Conservation (phyloP, 768 basidiomycete genomes). For the Psilocybe cubensis region DNA sequence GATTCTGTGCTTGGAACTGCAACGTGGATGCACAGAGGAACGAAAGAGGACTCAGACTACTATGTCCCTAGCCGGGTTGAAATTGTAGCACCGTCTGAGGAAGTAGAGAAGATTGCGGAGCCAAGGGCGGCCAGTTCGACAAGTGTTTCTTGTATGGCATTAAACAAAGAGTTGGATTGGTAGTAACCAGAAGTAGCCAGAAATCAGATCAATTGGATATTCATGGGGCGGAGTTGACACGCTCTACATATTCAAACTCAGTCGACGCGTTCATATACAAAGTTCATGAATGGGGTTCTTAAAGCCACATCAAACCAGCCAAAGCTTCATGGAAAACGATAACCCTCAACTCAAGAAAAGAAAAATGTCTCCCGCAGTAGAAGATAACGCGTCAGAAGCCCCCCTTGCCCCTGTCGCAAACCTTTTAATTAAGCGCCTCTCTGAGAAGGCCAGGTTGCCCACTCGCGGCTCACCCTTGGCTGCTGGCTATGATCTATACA, state of each 20-base stretch:
- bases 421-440: constrained; percentile 85
- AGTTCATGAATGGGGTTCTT: constrained; percentile 1
- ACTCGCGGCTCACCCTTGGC: constrained; percentile 85
- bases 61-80: constrained; percentile 34
- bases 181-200: not conserved
- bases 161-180: constrained; percentile 10
- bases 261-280: constrained; percentile 34
- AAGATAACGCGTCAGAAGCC: constrained; percentile 30
- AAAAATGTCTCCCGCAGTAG: constrained; percentile 51
- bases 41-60: constrained; percentile 41
- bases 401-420: constrained; percentile 44
- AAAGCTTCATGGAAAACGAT: constrained; percentile 25
- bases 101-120: not conserved
- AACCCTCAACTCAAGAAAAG: constrained; percentile 52
- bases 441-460: constrained; percentile 80
- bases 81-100: constrained; percentile 23
- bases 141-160: not conserved
- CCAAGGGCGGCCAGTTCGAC: not conserved
- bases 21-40: constrained; percentile 65
- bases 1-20: constrained; percentile 65
- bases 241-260: constrained; percentile 31
- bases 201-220: not conserved
- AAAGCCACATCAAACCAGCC: not conserved
- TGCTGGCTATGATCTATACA: constrained; percentile 96
- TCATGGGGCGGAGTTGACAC: constrained; percentile 24